Base-by-base conservation (phyloP, 352 stramenopile genomes). In the Phytophthora aleatoria region DNA sequence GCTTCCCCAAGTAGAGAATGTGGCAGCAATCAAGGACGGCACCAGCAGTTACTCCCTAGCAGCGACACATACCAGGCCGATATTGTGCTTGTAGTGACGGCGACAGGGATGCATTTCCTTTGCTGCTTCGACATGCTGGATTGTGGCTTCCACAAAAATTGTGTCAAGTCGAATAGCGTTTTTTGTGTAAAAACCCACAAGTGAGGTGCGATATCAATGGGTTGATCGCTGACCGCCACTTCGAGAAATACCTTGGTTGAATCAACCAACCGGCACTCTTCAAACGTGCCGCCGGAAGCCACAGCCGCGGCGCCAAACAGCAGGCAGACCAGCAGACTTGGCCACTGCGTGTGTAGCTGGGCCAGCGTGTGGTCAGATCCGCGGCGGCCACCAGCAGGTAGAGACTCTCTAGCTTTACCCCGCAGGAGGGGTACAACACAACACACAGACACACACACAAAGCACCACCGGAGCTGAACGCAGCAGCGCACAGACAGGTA, bases 401-500 rank as follows among this genome's bases (percentile, higher is more conserved):
- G n/a, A 48, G 16, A 26, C 20, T 50, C 20, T 33, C 11, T 16
- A 12, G 24, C 28, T 52, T 27, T 6, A 52, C 45, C 45, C 30
- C 48, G 7, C n/a, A 42, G 11, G 24, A 41, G 35, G 36, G 39
- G 30, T 35, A 16, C 33, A 49, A 27, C 27, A 27, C 15, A 10
- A 36, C 27, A 28, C 15, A 28, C 20, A 49, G 15, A 27, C 13
- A 48, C 35, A 36, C 31, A 16, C 33, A 39, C 35, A 15, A 39
- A 28, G 15, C 49, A 44, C 49, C n/a, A 10, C 33, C 27, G 36
- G 13, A 30, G 38, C 38, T 58, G 36, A 58, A 61, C 54, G 24
- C 13, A 52, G 12, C 24, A 45, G 49, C 42, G 16, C 11, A 61
- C 39, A 43, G 15, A 42, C 53, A 43, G 13, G 41, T 20, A 57